phyloP scores from a whole-genome alignment of 495 filamentous ascomycete genomes.

The Penicillium antarcticum region DNA sequence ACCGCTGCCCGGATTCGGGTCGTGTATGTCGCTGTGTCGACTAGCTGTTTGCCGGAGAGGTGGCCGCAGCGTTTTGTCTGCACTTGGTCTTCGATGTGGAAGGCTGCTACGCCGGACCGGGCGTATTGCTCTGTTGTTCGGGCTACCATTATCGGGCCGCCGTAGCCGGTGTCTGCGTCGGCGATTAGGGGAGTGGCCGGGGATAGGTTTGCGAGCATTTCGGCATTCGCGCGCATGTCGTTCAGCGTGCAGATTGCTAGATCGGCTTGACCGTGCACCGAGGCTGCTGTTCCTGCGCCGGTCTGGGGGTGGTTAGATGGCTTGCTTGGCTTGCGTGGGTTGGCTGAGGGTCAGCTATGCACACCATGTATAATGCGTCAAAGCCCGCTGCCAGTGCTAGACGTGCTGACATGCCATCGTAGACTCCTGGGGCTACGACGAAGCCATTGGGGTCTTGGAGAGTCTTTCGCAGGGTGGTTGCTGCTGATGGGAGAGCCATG shows the following conservation, averaged over 20 bases:
- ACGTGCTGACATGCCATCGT: slow-evolving; percentile 66
- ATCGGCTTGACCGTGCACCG: slow-evolving; percentile 64
- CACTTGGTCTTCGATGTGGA: slow-evolving; percentile 75
- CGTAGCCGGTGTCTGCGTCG: slow-evolving; percentile 68
- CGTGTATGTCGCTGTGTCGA: slow-evolving; percentile 48
- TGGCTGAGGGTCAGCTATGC: background rate
- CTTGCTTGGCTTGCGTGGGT: background rate
- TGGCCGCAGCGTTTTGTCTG: slow-evolving; percentile 67
- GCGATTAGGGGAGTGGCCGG: slow-evolving; percentile 57
- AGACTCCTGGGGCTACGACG: slow-evolving; percentile 62
- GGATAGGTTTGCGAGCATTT: slow-evolving; percentile 41
- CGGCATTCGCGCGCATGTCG: slow-evolving; percentile 44
- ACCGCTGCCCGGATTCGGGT: slow-evolving; percentile 57
- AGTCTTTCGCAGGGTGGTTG: slow-evolving; percentile 26
- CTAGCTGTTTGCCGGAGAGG: slow-evolving; percentile 60
- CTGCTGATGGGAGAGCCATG: slow-evolving; percentile 31
- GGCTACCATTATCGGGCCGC: slow-evolving; percentile 62
- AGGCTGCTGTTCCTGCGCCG: slow-evolving; percentile 65
- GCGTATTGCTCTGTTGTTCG: slow-evolving; percentile 62
- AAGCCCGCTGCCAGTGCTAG: slow-evolving; percentile 60
- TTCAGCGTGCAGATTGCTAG: slow-evolving; percentile 56
- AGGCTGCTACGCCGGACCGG: slow-evolving; percentile 61
- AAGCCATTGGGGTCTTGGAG: slow-evolving; percentile 32
- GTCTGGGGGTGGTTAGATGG: slow-evolving; percentile 36
- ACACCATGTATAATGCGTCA: slow-evolving; percentile 63